Base-by-base conservation (phyloP, 495 filamentous ascomycete genomes). In the Daldinia grandis region DNA sequence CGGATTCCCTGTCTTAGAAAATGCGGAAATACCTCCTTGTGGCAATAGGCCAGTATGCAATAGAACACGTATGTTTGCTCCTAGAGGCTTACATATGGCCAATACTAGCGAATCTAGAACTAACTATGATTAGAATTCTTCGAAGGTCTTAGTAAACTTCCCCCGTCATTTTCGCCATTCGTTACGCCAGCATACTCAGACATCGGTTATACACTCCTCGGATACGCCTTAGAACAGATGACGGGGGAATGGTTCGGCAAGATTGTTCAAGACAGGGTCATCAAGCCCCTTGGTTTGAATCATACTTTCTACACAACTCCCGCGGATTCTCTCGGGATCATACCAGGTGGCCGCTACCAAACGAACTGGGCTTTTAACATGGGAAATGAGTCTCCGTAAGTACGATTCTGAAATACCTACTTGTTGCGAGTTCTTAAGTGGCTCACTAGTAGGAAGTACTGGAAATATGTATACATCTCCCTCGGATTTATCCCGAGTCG, bases 391-490 rank as follows among this genome's bases (percentile, higher is more conserved):
- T 71, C 74, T 5, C 73, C 80, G 79, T 80, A 60, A 69, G 79
- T 66, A 60, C 17, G 5, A 19, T 19, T 17, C 15, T 30, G 14
- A 33, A 24, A 14, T 12, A 25, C 8, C 19, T 58, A 15, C 33
- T 14, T 14, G 5, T 12, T 6, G 4, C 31, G 8, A 19, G 15
- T 37, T 37, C 25, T 14, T 37, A 33, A 35, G 27, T 37, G 8
- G 40, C 67, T 68, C 21, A 74, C 25, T 0, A 15, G 0, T 25
- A 9, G 19, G 2, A 30, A 86, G 85, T 4, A 82, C 87, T 0
- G 87, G 87, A n/a, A 87, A 86, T 44, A 79, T 89, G 25, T 89
- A 85, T 67, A 83, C 85, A 12, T 85, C 83, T 0, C 60, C 80
- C 9, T 79, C 79, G 2, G 87, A 90, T 65, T 61, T 89, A 68